Evolutionary conservation across 2,329 filamentous ascomycete species (phyloP), one percentile per base, ranked within the genome.

Genomic region (Akanthomyces lecanii): DNA sequence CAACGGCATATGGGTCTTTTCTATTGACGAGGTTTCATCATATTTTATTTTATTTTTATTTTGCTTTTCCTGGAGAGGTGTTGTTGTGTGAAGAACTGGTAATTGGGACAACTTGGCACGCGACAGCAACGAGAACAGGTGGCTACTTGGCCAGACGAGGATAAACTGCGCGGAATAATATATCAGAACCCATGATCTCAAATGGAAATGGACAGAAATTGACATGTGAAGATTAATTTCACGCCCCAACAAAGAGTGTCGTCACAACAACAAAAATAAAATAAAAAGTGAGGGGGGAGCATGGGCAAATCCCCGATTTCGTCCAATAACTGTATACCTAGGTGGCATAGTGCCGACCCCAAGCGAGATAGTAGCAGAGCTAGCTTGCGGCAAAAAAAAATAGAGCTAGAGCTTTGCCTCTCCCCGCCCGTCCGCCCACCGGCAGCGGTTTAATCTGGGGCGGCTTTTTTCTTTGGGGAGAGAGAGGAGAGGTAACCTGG

Each of bases 161-260:
- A 38, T 6, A 18, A 36, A 23, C 18, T 38, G 44, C 56, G 56
- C 21, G 23, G 47, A 42, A 52, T 52, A 33, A 33, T 25, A 18
- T 30, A 30, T 6, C 28, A 5, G 28, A 30, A 6, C 28, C 4
- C 28, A 30, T 18, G 7, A 36, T 25, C 4, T 18, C 14, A 30
- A 16, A 36, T 60, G 47, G 45, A 51, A 60, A 16, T 42, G 16
- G 23, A 61, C n/a, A 47, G 50, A 45, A 54, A 28, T 53, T 61
- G 18, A 38, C 50, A 61, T 61, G 50, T 61, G 58, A 61, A 61
- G 50, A 51, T 28, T 54, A 53, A 61, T 61, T 48, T 47, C n/a
- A 38, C 18, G 23, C 47, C 57, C 57, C 57, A 60, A 60, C 57
- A 51, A 58, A 42, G 25, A 6, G 42, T 48, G 28, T 21, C 38